These are phyloP conservation scores for Gossypium ekmanianum DNA, from an alignment of 345 rosid genomes.

Conservation along the genomic window DNA sequence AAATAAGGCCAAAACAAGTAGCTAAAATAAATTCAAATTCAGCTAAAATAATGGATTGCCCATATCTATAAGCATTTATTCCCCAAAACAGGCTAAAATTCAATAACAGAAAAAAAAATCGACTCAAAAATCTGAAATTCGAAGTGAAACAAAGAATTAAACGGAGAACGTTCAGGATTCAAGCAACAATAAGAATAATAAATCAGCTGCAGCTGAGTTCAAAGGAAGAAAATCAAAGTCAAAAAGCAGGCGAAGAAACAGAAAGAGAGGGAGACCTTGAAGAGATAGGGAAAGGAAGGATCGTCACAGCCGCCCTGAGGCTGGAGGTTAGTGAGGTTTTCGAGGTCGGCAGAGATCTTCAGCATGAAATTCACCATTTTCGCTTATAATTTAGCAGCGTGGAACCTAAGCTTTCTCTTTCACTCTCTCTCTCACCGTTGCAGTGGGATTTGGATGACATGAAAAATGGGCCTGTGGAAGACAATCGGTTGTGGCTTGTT, in stretches of 20 bases:
- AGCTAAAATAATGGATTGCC: background rate
- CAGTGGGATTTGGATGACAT: background rate
- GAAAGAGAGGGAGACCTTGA: constrained; percentile 52
- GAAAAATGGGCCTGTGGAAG: background rate
- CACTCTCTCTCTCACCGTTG: background rate
- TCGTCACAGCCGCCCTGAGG: constrained; percentile 86
- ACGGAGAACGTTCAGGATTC: background rate
- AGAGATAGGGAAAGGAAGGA: constrained; percentile 64
- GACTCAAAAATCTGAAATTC: background rate
- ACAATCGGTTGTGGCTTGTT: background rate
- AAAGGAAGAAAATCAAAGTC: constrained; percentile 3
- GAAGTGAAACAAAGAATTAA: background rate
- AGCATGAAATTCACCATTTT: constrained; percentile 83
- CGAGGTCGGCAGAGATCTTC: constrained; percentile 71
- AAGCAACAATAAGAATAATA: background rate
- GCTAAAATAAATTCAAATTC: background rate
- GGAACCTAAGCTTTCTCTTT: constrained; percentile 3
- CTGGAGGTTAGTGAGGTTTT: constrained; percentile 70
- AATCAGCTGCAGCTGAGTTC: background rate
- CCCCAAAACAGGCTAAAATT: background rate
- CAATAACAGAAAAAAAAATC: background rate
- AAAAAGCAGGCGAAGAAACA: background rate
- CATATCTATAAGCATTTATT: background rate
- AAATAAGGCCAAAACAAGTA: background rate
- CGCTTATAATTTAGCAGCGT: background rate